phyloP scores from a whole-genome alignment of 768 basidiomycete genomes.

The Dictyophora rubrovolvata region DNA sequence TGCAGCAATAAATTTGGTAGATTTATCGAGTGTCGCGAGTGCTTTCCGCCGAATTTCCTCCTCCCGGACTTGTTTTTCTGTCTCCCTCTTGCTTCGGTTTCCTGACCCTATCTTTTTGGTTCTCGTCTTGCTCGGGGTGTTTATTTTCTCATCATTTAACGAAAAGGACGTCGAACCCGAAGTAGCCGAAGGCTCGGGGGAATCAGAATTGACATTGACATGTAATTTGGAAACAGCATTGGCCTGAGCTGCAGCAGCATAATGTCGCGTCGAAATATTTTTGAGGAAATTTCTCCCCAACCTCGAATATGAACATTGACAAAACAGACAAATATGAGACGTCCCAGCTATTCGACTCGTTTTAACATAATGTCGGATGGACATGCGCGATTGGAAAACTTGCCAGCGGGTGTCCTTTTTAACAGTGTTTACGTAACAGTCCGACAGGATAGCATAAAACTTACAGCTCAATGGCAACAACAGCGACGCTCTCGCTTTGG shows the following conservation, averaged over 20 bases:
- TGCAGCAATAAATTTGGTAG: conserved; percentile 3
- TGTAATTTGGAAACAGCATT: neutral
- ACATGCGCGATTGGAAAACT: neutral
- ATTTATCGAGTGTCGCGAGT: conserved; percentile 4
- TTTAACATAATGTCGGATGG: neutral
- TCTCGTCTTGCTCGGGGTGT: neutral
- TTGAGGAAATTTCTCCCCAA: neutral
- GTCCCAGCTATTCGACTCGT: neutral
- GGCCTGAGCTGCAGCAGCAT: neutral
- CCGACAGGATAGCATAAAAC: too few species aligned
- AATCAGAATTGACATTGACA: neutral
- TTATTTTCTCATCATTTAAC: neutral
- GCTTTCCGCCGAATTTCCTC: conserved; percentile 6
- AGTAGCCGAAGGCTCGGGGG: neutral
- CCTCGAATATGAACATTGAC: neutral
- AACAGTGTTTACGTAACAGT: neutral
- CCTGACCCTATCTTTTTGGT: neutral
- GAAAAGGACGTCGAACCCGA: neutral
- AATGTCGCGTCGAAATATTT: neutral
- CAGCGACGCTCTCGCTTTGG: neutral
- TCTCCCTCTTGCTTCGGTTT: neutral
- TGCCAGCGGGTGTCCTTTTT: neutral
- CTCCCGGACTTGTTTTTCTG: neutral
- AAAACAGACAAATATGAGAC: neutral
- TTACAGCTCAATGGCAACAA: neutral